These are phyloP conservation scores for Linaria vulgaris DNA, from an alignment of 257 asterid genomes.

Conservation along the genomic window DNA sequence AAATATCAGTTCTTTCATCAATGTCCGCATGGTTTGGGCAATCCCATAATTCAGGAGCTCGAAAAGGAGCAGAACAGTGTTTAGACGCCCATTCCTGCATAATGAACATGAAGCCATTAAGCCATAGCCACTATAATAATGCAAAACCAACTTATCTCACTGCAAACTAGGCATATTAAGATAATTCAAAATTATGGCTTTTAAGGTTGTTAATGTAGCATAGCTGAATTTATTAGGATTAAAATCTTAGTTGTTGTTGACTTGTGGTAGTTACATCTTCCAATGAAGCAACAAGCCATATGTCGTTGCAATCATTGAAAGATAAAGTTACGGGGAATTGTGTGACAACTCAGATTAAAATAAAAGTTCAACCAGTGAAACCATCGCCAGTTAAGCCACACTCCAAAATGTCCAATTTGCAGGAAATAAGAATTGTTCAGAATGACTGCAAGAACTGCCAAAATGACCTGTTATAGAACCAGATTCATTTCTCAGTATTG, in stretches of 20 bases:
- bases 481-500: too few relatives aligned
- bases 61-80: constrained; percentile 90
- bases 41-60: constrained; percentile 98
- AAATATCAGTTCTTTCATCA: constrained; percentile 96
- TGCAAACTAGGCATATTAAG: constrained; percentile 20
- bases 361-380: too few relatives aligned
- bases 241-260: too few relatives aligned
- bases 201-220: neutral
- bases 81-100: constrained; percentile 96
- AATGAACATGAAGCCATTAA: constrained; percentile 30
- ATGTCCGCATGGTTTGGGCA: constrained; percentile 91
- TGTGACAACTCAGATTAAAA: too few relatives aligned
- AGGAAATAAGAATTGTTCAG: neutral
- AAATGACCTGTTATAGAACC: too few relatives aligned
- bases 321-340: neutral
- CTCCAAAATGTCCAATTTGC: neutral
- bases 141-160: neutral
- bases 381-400: constrained; percentile 4
- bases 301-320: constrained; percentile 3
- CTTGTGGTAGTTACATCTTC: too few relatives aligned
- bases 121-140: constrained; percentile 16
- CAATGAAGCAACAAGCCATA: constrained; percentile 16
- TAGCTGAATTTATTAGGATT: too few relatives aligned
- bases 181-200: constrained; percentile 12
- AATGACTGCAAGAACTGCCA: constrained; percentile 2